A percentile compares a stretch with the other conserved stretches of the same genome.
Conservation (phyloP, 2,329 filamentous ascomycete genomes). For the Orbilia brochopaga region DNA sequence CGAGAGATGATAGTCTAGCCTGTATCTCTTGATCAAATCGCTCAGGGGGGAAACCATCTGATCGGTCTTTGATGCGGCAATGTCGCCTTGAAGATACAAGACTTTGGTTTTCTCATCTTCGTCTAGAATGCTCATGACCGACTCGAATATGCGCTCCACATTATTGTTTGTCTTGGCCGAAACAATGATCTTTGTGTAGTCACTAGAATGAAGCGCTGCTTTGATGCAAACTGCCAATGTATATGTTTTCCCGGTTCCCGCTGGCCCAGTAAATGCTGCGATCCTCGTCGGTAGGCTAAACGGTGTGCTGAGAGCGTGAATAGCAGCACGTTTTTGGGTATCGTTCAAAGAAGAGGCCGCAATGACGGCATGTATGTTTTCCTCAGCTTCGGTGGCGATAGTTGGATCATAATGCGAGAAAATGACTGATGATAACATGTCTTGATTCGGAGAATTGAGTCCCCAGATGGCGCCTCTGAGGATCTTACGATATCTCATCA, state of each 20-base stretch:
- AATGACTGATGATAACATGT: neutral
- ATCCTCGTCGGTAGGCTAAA: neutral
- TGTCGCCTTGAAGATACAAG: neutral
- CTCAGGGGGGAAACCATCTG: neutral
- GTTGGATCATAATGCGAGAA: neutral
- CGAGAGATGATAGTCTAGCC: neutral
- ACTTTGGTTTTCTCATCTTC: neutral
- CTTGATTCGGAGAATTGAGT: no score
- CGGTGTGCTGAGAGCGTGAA: neutral
- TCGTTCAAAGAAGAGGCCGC: neutral
- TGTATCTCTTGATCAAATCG: constrained; percentile 5
- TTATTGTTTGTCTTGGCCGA: neutral
- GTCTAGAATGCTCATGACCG: neutral
- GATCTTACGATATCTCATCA: neutral
- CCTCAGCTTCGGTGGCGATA: neutral
- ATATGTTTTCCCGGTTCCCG: constrained; percentile 8
- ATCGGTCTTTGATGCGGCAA: neutral
- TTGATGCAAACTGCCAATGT: neutral
- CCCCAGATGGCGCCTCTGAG: neutral
- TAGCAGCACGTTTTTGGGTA: neutral
- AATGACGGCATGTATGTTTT: neutral
- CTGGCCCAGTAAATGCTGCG: neutral
- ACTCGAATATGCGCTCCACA: neutral
- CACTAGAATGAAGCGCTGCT: neutral
- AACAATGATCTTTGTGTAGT: neutral